Conservation (phyloP, 495 filamentous ascomycete genomes). For the Aspergillus steynii region DNA sequence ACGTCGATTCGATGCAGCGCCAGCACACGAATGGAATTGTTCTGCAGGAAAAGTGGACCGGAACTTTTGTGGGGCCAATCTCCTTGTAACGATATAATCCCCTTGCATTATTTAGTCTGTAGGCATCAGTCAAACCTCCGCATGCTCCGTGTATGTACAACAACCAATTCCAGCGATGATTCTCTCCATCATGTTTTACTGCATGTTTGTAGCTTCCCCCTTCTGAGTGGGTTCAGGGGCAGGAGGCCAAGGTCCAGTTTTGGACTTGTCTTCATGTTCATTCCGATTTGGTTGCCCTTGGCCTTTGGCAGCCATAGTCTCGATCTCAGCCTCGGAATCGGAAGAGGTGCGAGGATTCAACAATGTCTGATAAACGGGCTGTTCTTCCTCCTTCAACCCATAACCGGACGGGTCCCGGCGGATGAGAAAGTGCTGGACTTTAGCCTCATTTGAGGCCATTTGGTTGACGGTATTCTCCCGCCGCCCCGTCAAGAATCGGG, state of each 20-base stretch:
- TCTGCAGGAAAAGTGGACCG: background rate
- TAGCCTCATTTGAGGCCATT: constrained; percentile 55
- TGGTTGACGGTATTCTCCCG: constrained; percentile 47
- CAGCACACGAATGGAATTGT: background rate
- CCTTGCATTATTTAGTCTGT: background rate
- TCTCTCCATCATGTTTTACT: background rate
- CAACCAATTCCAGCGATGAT: background rate
- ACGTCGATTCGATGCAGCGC: background rate
- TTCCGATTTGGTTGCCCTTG: background rate
- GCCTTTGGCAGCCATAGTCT: background rate
- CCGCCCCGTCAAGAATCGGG: constrained; percentile 58
- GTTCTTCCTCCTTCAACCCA: constrained; percentile 46
- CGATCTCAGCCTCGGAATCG: background rate
- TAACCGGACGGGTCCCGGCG: constrained; percentile 59
- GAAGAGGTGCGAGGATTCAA: constrained; percentile 24
- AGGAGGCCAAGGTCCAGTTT: background rate
- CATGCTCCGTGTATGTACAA: background rate
- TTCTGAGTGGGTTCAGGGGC: background rate
- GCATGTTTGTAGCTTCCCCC: background rate
- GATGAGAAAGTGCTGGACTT: constrained; percentile 71
- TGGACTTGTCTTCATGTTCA: background rate
- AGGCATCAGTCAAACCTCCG: background rate
- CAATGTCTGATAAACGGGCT: constrained; percentile 36
- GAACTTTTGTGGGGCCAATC: background rate
- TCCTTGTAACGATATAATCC: background rate